These are phyloP conservation scores for Psilocybe azurescens DNA, from an alignment of 768 basidiomycete genomes.

Conservation along the genomic window DNA sequence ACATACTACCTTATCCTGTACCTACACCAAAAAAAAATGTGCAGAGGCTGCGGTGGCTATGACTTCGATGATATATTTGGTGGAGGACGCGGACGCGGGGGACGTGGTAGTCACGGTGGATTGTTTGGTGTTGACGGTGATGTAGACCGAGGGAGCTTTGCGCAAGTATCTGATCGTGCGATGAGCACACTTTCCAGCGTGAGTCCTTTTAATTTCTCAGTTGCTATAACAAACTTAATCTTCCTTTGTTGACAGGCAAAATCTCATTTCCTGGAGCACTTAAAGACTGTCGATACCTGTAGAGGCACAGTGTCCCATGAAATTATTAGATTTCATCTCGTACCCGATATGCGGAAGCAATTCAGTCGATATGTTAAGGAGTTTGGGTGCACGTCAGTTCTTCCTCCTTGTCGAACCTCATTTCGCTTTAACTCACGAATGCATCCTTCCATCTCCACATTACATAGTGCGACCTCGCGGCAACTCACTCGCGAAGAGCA, in stretches of 20 bases:
- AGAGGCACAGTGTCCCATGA: conserved; percentile 27
- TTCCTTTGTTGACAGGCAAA: conserved; percentile 25
- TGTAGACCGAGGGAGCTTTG: conserved; percentile 14
- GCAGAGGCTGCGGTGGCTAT: background rate
- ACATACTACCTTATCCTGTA: too few species aligned
- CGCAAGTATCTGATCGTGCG: conserved; percentile 17
- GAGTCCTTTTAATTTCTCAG: background rate
- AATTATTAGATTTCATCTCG: conserved; percentile 36
- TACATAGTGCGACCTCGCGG: conserved; percentile 25
- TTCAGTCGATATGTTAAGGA: conserved; percentile 34
- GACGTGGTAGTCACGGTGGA: background rate
- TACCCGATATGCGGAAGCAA: conserved; percentile 34
- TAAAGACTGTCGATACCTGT: conserved; percentile 30
- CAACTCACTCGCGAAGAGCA: conserved; percentile 33
- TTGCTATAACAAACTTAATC: background rate
- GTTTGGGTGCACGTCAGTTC: conserved; percentile 33
- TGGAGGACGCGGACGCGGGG: conserved; percentile 3
- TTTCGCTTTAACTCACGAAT: background rate
- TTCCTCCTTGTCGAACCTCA: background rate
- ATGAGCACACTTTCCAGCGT: conserved; percentile 16
- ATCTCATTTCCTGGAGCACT: conserved; percentile 25
- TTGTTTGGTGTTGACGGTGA: conserved; percentile 11
- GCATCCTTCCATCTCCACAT: background rate
- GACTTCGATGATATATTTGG: conserved; percentile 3
- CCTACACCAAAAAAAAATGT: background rate